Evolutionary conservation across 371 early-diverging fungal genomes (phyloP), one percentile per base, ranked within the genome.

Genomic region (Funneliformis caledonium): DNA sequence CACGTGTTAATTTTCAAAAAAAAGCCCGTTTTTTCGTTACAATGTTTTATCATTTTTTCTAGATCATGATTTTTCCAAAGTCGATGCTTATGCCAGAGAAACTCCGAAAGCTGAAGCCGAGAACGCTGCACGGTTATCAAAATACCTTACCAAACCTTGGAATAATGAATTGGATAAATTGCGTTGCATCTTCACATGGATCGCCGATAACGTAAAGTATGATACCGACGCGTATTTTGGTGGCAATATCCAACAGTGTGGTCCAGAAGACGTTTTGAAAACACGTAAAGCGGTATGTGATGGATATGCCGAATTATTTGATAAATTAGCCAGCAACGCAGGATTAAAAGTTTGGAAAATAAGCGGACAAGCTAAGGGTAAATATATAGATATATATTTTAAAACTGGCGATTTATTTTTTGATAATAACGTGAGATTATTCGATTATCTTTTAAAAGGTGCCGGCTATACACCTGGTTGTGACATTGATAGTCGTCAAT

Each of bases 101-200:
- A 83, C 85, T 42, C 87, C 87, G 12, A 60, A 37, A 59, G 0
- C 9, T 6, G 72, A 70, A 22, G 79, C 82, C 10, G 60, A 61
- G 1, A 81, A 85, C 1, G 72, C 85, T n/a, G 45, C 73, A 4
- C 62, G 81, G 10, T 79, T 87, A 42, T 82, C 86, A 0, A 78
- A 81, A 45, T 86, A 86, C 80, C 69, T 87, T 68, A 85, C 87
- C 22, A 83, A 85, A 0, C 50, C 64, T 31, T 85, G 86, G 22
- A 73, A 83, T 72, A 43, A 85, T 76, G 43, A 31, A 4, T 73
- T 87, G 43, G 82, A 86, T 45, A 83, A 85, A 76, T 82, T 88
- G 69, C 84, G 88, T 11, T 64, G 83, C 52, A 85, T 88, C 76
- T 88, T 83, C 48, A 83, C 85, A 42, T 88, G 88, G 88, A 70